A percentile compares a stretch with the other conserved stretches of the same genome.
phyloP scores from a whole-genome alignment of 2,329 filamentous ascomycete genomes.

The Fonsecaea multimorphosa region DNA sequence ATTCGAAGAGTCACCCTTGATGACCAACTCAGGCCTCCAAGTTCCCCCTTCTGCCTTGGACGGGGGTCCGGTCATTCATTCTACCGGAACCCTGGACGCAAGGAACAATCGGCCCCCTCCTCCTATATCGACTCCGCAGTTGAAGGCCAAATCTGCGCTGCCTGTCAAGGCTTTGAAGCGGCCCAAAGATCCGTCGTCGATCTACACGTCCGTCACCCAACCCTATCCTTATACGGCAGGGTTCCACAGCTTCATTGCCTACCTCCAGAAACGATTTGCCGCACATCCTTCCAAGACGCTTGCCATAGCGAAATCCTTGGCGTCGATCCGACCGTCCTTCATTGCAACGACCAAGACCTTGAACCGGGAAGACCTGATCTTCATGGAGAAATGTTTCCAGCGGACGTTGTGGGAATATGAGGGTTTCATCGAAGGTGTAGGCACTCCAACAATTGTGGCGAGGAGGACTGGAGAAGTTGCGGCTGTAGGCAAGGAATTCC shows the following conservation, averaged over 20 bases:
- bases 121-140: constrained; percentile 51
- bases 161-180: constrained; percentile 51
- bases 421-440: constrained; percentile 85
- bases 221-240: constrained; percentile 90
- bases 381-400: constrained; percentile 98
- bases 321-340: constrained; percentile 89
- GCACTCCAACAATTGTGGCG: constrained; percentile 89
- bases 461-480: constrained; percentile 93
- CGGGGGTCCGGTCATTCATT: constrained; percentile 13
- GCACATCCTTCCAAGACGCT: constrained; percentile 72
- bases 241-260: constrained; percentile 85
- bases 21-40: constrained; percentile 41
- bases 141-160: constrained; percentile 48
- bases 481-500: constrained; percentile 94
- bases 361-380: constrained; percentile 85
- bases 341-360: constrained; percentile 90
- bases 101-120: constrained; percentile 45
- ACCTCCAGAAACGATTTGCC: constrained; percentile 75
- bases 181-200: constrained; percentile 75
- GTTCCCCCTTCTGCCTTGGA: constrained; percentile 24
- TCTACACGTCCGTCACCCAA: constrained; percentile 88
- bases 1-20: constrained; percentile 43
- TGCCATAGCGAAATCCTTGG: constrained; percentile 83
- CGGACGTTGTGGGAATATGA: constrained; percentile 91
- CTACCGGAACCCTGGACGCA: constrained; percentile 40